A percentile compares a stretch with the other conserved stretches of the same genome.
Evolutionary conservation across 345 rosid genomes (phyloP).

Genomic region (Crucihimalaya himalaica): DNA sequence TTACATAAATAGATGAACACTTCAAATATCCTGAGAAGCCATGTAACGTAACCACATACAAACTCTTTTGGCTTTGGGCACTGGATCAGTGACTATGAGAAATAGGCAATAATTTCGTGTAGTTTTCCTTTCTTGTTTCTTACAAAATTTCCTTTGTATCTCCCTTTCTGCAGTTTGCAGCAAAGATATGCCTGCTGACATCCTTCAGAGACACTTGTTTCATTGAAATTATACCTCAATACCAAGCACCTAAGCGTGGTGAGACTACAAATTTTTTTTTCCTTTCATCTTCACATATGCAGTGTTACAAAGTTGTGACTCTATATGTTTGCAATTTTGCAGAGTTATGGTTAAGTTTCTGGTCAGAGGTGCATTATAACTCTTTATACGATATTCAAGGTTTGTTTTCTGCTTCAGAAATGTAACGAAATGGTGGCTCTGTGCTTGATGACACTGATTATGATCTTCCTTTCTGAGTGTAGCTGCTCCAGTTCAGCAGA

Average conservation of each 20-base stretch:
- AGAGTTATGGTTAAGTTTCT: slow-evolving; percentile 97
- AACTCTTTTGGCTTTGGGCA: neutral
- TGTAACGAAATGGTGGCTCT: slow-evolving; percentile 16
- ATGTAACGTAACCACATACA: slow-evolving; percentile 5
- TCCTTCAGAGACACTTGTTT: slow-evolving; percentile 95
- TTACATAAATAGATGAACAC: neutral
- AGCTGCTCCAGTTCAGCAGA: slow-evolving; percentile 69
- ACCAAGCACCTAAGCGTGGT: slow-evolving; percentile 76
- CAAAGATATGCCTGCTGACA: slow-evolving; percentile 92
- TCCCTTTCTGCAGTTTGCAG: slow-evolving; percentile 70
- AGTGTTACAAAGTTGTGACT: slow-evolving; percentile 23
- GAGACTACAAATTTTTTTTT: slow-evolving; percentile 15
- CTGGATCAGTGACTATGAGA: neutral
- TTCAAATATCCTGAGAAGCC: slow-evolving; percentile 6
- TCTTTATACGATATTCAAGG: slow-evolving; percentile 87
- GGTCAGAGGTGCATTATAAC: slow-evolving; percentile 98
- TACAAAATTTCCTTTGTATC: slow-evolving; percentile 5
- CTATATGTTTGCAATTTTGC: slow-evolving; percentile 41
- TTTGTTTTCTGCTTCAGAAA: slow-evolving; percentile 34
- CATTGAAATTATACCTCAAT: slow-evolving; percentile 75
- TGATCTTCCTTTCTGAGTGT: slow-evolving; percentile 32
- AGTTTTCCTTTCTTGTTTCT: neutral
- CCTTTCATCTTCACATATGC: slow-evolving; percentile 6
- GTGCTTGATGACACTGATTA: slow-evolving; percentile 10
- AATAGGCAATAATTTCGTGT: slow-evolving; percentile 7